A percentile compares a stretch with the other conserved stretches of the same genome.
phyloP scores from a whole-genome alignment of 352 stramenopile genomes.

The Detonula confervacea region DNA sequence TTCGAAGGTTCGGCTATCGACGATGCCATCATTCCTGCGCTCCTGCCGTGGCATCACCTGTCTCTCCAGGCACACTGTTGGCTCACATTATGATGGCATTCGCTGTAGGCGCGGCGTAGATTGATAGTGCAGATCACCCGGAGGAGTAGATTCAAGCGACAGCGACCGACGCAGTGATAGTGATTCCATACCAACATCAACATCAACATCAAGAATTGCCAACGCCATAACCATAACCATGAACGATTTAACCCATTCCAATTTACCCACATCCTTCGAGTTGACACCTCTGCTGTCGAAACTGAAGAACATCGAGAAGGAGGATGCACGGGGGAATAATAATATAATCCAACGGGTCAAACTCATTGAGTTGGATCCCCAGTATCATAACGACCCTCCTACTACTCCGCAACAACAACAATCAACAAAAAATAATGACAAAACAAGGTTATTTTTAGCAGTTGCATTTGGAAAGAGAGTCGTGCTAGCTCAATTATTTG shows the following conservation, averaged over 20 bases:
- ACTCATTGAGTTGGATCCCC: constrained; percentile 46
- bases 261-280: constrained; percentile 45
- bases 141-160: too few species aligned
- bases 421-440: constrained; percentile 3
- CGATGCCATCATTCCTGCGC: too few species aligned
- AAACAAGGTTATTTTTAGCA: constrained; percentile 46
- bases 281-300: constrained; percentile 33
- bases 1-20: too few species aligned
- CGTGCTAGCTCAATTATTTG: constrained; percentile 38
- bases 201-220: too few species aligned
- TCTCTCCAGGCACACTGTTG: too few species aligned
- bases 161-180: too few species aligned
- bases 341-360: constrained; percentile 24
- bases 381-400: constrained; percentile 18
- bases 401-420: not conserved
- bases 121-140: too few species aligned
- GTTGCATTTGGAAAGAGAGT: constrained; percentile 29
- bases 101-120: too few species aligned
- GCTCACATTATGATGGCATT: too few species aligned
- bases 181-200: too few species aligned
- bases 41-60: too few species aligned
- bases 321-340: not conserved
- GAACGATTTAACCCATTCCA: constrained; percentile 8
- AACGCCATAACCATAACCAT: too few species aligned
- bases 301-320: constrained; percentile 14